These are phyloP conservation scores for Macrotyloma uniflorum DNA, from an alignment of 306 rosid genomes.

Conservation along the genomic window DNA sequence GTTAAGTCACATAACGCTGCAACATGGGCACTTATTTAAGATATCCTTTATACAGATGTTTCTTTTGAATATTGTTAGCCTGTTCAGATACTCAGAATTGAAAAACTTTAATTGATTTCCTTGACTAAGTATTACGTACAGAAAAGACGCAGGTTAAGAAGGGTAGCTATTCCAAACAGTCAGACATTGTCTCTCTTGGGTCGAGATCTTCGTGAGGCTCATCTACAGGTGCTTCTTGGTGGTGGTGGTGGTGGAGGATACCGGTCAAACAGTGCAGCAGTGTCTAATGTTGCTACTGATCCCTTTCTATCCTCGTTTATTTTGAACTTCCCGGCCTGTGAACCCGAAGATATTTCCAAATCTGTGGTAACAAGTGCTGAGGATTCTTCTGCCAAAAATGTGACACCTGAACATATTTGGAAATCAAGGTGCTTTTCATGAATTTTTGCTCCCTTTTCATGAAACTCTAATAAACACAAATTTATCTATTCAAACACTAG, in stretches of 20 bases:
- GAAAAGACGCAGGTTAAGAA: conserved; percentile 85
- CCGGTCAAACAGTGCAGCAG: conserved; percentile 62
- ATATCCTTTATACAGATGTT: conserved; percentile 65
- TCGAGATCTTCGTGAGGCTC: conserved; percentile 98
- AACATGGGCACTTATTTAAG: conserved; percentile 93
- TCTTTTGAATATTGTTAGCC: neutral
- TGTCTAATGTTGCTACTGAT: conserved; percentile 70
- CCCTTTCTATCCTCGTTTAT: conserved; percentile 90
- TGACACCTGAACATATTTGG: conserved; percentile 70
- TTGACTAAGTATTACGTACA: conserved; percentile 80
- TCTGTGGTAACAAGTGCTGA: conserved; percentile 70
- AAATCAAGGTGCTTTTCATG: conserved; percentile 73
- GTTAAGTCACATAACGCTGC: conserved; percentile 89
- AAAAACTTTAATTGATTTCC: conserved; percentile 40
- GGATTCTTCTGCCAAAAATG: conserved; percentile 62
- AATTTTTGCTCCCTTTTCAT: conserved; percentile 11
- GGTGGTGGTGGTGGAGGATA: conserved; percentile 53
- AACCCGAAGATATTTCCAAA: conserved; percentile 88
- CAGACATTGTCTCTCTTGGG: conserved; percentile 68
- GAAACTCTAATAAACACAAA: conserved; percentile 10
- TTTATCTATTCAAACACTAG: neutral
- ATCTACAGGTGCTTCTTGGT: conserved; percentile 90
- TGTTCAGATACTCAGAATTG: conserved; percentile 12
- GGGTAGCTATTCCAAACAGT: conserved; percentile 83
- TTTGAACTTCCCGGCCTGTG: conserved; percentile 82